These are phyloP conservation scores for Apodospora peruviana DNA, from an alignment of 495 filamentous ascomycete species.

Conservation along the genomic window DNA sequence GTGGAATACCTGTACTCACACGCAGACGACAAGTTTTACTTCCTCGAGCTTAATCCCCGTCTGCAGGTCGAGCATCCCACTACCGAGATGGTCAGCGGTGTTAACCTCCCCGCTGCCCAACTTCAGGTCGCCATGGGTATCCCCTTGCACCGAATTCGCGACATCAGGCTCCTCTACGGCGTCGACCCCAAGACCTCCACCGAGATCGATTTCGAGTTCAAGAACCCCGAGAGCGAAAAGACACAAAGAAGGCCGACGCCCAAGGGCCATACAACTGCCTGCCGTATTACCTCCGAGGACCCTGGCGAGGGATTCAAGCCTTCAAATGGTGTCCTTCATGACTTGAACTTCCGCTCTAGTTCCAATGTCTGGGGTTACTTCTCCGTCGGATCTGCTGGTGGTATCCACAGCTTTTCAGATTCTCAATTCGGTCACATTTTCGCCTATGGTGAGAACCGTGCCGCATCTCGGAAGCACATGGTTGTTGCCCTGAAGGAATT, in stretches of 20 bases:
- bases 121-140: conserved; percentile 99
- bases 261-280: conserved; percentile 95
- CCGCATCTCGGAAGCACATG: conserved; percentile 98
- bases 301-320: conserved; percentile 99
- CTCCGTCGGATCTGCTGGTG: conserved; percentile 91
- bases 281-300: conserved; percentile 99
- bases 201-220: conserved; percentile 96
- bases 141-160: conserved; percentile 88
- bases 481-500: conserved; percentile 97
- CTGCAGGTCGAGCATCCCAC: conserved; percentile 99
- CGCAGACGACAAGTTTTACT: conserved; percentile 98
- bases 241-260: conserved; percentile 84
- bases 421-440: conserved; percentile 99
- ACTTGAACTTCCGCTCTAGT: conserved; percentile 96
- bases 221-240: conserved; percentile 73
- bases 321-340: conserved; percentile 97
- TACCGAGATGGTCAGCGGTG: conserved; percentile 98
- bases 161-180: conserved; percentile 94
- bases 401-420: conserved; percentile 99
- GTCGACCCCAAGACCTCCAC: conserved; percentile 82
- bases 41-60: conserved; percentile 95
- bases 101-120: conserved; percentile 95
- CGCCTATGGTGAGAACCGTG: conserved; percentile 94
- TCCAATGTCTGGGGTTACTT: conserved; percentile 99
- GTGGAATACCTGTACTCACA: conserved; percentile 99